Base-by-base conservation (phyloP, 129 eudicot species). In the Pittosporum tobira region DNA sequence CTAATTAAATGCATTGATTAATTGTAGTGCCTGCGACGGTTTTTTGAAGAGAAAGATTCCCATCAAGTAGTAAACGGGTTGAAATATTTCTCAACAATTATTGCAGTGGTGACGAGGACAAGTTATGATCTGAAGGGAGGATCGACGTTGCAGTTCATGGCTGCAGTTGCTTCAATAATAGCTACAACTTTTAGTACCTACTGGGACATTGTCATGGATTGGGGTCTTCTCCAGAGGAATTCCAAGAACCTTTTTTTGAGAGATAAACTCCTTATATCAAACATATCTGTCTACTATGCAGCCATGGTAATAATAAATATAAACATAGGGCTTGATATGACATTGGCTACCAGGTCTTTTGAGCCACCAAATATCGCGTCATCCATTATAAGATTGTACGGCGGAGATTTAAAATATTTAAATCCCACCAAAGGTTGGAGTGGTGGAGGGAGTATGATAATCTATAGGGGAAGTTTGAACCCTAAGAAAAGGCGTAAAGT, bases 121-220 rank as follows among this genome's bases (percentile, higher is more conserved):
- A 40, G 63, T 28, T 64, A 86, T 47, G 52, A 13, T 49, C 66
- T 26, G n/a, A 64, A 43, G 16, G 3, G 6, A 23, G 80, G 78
- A 49, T 30, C 31, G 62, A 49, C 64, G 3, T 58, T 68, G 69
- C 71, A 52, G 62, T 18, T 82, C 34, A 23, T 79, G 28, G 84
- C 91, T n/a, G 65, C 71, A 14, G 51, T 76, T 8, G 62, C 68
- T n/a, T 82, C 87, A 2, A 74, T 59, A 43, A 37, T 82, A 25
- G 79, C 91, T n/a, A 83, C 95, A 7, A 54, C 82, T 20, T 64
- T 42, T 29, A 72, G 31, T 69, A 86, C 95, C 1, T 86, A 86
- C 46, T 86, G 91, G 95, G 95, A 86, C 63, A 18, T 86, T 22
- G 91, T 86, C 27, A 68, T 31, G 6, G 95, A 86, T 46, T 86